phyloP scores from a whole-genome alignment of 108 stramenopile genomes.

The Hondaea fermentalgiana region DNA sequence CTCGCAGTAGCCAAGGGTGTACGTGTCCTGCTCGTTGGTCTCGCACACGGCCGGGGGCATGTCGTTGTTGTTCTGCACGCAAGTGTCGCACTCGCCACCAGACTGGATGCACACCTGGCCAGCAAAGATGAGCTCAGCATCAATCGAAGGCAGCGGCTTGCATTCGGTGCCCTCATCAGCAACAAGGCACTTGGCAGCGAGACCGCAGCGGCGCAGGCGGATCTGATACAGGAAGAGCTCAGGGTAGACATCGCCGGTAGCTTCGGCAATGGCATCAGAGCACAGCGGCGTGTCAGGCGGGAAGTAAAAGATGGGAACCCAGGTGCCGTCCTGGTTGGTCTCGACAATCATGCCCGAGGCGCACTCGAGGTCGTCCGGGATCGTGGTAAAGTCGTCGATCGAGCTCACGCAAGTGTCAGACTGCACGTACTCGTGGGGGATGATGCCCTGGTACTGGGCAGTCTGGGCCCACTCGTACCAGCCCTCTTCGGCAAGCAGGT shows the following conservation, averaged over 20 bases:
- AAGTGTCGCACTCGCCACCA: neutral
- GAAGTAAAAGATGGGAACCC: neutral
- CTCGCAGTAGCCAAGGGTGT: neutral
- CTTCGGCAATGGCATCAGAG: neutral
- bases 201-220: neutral
- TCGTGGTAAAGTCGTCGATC: neutral
- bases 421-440: neutral
- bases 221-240: neutral
- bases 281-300: neutral
- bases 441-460: neutral
- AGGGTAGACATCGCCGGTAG: neutral
- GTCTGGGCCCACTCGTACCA: neutral
- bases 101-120: neutral
- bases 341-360: neutral
- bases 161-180: neutral
- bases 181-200: neutral
- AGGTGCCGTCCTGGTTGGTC: neutral
- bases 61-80: neutral
- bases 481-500: neutral
- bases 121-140: neutral
- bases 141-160: neutral
- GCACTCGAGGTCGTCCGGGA: neutral
- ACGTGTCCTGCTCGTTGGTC: neutral
- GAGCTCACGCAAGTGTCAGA: neutral
- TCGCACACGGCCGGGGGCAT: neutral